Evolutionary conservation across 441 rosid species (phyloP), one percentile per base, ranked within the genome.

Genomic region (Bruguiera hainesii): DNA sequence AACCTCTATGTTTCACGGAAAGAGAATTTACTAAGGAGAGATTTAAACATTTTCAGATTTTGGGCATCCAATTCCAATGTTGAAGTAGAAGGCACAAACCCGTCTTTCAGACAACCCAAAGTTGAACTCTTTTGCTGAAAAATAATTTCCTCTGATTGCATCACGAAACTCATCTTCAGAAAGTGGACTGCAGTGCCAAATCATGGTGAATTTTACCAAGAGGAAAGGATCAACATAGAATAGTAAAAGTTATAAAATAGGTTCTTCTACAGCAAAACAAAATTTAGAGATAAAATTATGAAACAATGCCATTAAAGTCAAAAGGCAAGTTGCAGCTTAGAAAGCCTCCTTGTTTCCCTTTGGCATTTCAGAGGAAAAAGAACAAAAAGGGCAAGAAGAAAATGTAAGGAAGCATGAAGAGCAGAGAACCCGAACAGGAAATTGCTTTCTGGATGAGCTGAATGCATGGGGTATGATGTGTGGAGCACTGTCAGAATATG

Each of bases 21-120:
- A 13, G 28, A 65, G 42, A 20, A 37, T 55, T 8, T 46, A 3
- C 48, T 29, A 4, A 59, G 1, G 37, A 63, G 23, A 21, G 46
- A 16, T 37, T 31, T 30, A 65, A 33, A 31, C 20, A 6, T 56
- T 68, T 52, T 20, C 48, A 50, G 26, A 61, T 37, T 51, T 65
- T 35, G 52, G 52, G 46, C 13, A 37, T 37, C 46, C 46, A 57
- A 25, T 48, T 39, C 52, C 31, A 3, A 60, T 25, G 52, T 67
- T 49, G 53, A 23, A 51, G 26, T 37, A 13, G 33, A 59, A 25
- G 13, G 46, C 57, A 64, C 71, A 78, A 52, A 87, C 96, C 93
- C 87, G 89, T 71, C 62, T 73, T 64, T 79, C 74, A 0, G 89
- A 87, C 65, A 87, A 82, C 33, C 96, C 96, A 74, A 89, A 87